phyloP scores from a whole-genome alignment of 495 filamentous ascomycete genomes.

The Rhizodiscina lignyota region DNA sequence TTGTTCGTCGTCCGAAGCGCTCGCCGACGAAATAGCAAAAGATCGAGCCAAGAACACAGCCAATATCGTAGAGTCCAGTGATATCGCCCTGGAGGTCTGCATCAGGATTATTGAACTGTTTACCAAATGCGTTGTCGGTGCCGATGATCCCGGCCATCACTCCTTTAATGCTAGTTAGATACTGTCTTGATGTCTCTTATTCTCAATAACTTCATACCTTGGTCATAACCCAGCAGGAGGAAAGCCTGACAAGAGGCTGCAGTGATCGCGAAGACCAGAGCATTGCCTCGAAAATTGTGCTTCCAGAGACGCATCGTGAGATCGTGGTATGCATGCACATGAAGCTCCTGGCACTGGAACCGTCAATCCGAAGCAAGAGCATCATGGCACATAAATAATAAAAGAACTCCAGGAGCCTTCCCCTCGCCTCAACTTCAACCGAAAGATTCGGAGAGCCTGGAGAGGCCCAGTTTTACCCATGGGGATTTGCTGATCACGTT shows the following conservation, averaged over 20 bases:
- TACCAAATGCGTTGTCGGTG: slow-evolving; percentile 2
- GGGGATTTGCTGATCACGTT: too few relatives aligned
- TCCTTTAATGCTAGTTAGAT: not conserved
- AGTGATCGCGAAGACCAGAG: too few relatives aligned
- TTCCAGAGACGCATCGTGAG: too few relatives aligned
- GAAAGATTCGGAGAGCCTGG: too few relatives aligned
- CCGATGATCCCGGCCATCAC: slow-evolving; percentile 3
- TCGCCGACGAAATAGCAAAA: slow-evolving; percentile 29
- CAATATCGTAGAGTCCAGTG: slow-evolving; percentile 33
- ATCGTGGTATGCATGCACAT: too few relatives aligned
- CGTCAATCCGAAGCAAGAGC: too few relatives aligned
- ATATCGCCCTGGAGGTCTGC: slow-evolving; percentile 26
- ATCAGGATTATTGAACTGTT: slow-evolving; percentile 3
- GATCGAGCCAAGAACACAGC: slow-evolving; percentile 28
- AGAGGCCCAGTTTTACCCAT: too few relatives aligned
- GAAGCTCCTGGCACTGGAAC: too few relatives aligned
- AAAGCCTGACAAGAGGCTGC: slow-evolving; percentile 1
- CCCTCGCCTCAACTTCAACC: too few relatives aligned
- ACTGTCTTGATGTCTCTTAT: not conserved
- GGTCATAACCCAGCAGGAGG: slow-evolving; percentile 1
- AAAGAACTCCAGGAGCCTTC: too few relatives aligned
- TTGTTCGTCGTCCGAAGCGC: slow-evolving; percentile 27
- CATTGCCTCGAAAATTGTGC: too few relatives aligned
- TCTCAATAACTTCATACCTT: not conserved
- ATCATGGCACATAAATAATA: too few relatives aligned